Percentiles rank a stretch among this genome's conserved stretches.
These are phyloP conservation scores for Eimeria acervulina DNA, from an alignment of 169 alveolate genomes.

Conservation along the genomic window DNA sequence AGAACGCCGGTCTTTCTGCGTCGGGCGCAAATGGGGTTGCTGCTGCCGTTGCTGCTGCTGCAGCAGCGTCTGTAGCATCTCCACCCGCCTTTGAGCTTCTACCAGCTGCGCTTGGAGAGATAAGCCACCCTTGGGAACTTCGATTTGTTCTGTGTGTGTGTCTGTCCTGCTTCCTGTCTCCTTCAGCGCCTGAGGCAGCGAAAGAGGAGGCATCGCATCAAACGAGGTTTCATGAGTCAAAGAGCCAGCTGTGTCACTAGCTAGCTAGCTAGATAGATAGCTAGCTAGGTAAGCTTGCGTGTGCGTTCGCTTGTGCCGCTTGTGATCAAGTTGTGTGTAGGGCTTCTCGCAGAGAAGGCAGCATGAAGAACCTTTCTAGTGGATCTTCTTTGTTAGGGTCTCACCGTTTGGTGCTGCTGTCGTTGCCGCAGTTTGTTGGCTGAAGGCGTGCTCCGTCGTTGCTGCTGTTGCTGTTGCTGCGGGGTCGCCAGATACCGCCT, in stretches of 20 bases:
- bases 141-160: background rate
- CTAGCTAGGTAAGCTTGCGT: background rate
- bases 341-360: background rate
- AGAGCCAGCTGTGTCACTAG: background rate
- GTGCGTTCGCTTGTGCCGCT: background rate
- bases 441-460: background rate
- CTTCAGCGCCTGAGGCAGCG: background rate
- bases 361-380: background rate
- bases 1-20: background rate
- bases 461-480: constrained; percentile 26
- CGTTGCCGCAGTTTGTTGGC: background rate
- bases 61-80: background rate
- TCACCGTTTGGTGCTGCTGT: background rate
- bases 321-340: background rate
- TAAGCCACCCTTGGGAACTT: background rate
- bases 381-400: background rate
- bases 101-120: constrained; percentile 14
- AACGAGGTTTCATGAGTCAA: background rate
- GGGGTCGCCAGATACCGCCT: background rate
- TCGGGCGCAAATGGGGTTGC: constrained; percentile 7
- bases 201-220: background rate
- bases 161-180: background rate
- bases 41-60: constrained; percentile 32
- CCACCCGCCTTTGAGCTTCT: constrained; percentile 27
- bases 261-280: constrained; percentile 27